Evolutionary conservation across 768 basidiomycete species (phyloP).

Genomic region (Phallus indusiatus): DNA sequence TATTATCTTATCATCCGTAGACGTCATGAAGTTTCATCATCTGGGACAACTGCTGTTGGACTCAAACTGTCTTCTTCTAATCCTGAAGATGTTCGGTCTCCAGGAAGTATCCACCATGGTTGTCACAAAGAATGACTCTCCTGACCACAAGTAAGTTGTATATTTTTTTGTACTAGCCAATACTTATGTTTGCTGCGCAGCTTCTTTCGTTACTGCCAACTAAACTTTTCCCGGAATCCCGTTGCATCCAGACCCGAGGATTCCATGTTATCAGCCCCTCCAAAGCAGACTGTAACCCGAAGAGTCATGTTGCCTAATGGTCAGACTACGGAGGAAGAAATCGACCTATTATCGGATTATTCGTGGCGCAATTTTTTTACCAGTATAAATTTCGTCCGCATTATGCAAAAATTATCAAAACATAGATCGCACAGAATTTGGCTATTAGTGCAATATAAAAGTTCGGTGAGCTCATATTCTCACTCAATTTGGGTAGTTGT

Average conservation of each 20-base stretch:
- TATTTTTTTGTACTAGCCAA: slow-evolving; percentile 3
- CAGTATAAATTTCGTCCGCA: slow-evolving; percentile 93
- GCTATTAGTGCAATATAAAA: slow-evolving; percentile 97
- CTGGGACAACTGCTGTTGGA: slow-evolving; percentile 92
- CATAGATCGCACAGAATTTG: slow-evolving; percentile 88
- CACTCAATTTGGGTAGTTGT: not conserved
- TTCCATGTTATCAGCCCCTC: slow-evolving; percentile 42
- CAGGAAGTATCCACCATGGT: slow-evolving; percentile 83
- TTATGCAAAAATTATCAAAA: slow-evolving; percentile 97
- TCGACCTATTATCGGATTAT: slow-evolving; percentile 88
- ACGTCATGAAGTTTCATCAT: slow-evolving; percentile 98
- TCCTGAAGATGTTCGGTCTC: slow-evolving; percentile 97
- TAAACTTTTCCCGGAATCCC: slow-evolving; percentile 61
- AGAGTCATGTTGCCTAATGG: slow-evolving; percentile 59
- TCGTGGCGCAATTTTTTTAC: slow-evolving; percentile 98
- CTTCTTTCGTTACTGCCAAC: slow-evolving; percentile 92
- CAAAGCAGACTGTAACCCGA: slow-evolving; percentile 50
- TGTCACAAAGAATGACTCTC: slow-evolving; percentile 80
- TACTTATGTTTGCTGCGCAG: slow-evolving; percentile 40
- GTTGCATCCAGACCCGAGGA: slow-evolving; percentile 56
- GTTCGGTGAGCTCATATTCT: slow-evolving; percentile 58
- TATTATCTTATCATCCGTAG: slow-evolving; percentile 30
- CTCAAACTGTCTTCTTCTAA: slow-evolving; percentile 86
- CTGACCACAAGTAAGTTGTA: slow-evolving; percentile 64
- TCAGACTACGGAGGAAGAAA: slow-evolving; percentile 70